Percentiles rank a stretch among this genome's conserved stretches.
Conservation (phyloP, 2,329 filamentous ascomycete species). For the Simplicillium sp. region DNA sequence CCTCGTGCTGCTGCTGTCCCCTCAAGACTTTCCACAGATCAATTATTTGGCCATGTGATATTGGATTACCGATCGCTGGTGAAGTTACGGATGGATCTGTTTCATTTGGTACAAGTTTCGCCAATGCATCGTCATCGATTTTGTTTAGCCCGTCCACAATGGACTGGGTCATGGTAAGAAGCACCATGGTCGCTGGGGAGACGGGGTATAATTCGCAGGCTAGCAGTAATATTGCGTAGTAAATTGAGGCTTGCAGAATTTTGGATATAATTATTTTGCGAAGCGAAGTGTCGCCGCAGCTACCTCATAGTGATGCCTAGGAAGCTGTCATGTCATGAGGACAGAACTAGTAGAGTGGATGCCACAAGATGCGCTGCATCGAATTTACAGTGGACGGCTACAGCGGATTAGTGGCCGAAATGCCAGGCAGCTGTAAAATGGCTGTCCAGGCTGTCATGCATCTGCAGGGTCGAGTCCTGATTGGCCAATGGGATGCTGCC, state of each 20-base stretch:
- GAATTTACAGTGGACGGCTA: too few relatives aligned
- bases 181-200: conserved; percentile 47
- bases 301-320: too few relatives aligned
- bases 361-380: too few relatives aligned
- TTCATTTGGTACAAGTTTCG: conserved; percentile 5
- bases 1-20: conserved; percentile 17
- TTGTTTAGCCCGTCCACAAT: conserved; percentile 52
- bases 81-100: conserved; percentile 39
- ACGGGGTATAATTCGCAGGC: conserved; percentile 7
- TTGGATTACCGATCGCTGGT: conserved; percentile 52
- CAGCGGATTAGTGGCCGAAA: too few relatives aligned
- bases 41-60: conserved; percentile 62
- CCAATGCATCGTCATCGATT: conserved; percentile 9
- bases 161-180: conserved; percentile 64
- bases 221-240: conserved; percentile 9
- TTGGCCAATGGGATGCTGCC: too few relatives aligned
- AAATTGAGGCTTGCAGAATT: conserved; percentile 3
- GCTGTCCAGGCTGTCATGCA: too few relatives aligned
- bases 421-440: too few relatives aligned
- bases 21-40: conserved; percentile 47
- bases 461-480: too few relatives aligned
- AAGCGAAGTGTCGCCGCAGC: too few relatives aligned
- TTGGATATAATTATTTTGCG: not conserved
- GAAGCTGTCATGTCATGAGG: too few relatives aligned
- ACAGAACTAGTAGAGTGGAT: too few relatives aligned